Base-by-base conservation (phyloP, 225 moss, liverwort and hornwort species). In the Rhytidiadelphus loreus region DNA sequence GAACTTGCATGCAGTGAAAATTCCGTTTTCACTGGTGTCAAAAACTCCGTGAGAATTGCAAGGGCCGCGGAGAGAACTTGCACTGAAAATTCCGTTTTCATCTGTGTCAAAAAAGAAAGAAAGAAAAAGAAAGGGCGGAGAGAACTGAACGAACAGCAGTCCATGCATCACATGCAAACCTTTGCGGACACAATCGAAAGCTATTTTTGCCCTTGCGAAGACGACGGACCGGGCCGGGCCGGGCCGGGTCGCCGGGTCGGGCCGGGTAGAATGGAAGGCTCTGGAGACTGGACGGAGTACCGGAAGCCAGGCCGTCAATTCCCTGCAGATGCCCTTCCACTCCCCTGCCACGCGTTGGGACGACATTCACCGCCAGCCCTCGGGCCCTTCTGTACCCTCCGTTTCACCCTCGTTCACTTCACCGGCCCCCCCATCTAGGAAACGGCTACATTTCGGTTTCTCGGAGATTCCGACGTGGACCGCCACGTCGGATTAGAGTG, bases 381-480 rank as follows among this genome's bases (percentile, higher is more conserved):
- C 39, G 69, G 32, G 9, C 86, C 84, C 84, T 74, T 74, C 90
- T 8, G 76, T 24, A 56, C 92, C 92, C 50, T 89, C 85, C 89
- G 48, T 90, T n/a, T 86, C 78, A 18, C 63, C 90, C 90, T 90
- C 92, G 86, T 80, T 90, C 83, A 75, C 83, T 84, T 61, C 92
- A 86, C 90, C 89, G 8, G 4, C 0, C 11, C 30, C 3, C 11
- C 6, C 3, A 88, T 86, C 83, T 43, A 13, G 41, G 30, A 7
- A 0, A 0, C 0, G 0, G 4, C 12, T 22, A 89, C 48, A 89
- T 56, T n/a, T 43, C 18, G 7, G 2, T 1, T 8, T 1, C 69
- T 24, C 35, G 5, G 1, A 41, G 33, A 86, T 57, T 86, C 41
- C 11, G 13, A 83, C 28, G 66, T 53, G 83, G 68, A 53, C 2